Conservation (phyloP, 2,329 filamentous ascomycete genomes). For the Phyllosticta capitalensis region DNA sequence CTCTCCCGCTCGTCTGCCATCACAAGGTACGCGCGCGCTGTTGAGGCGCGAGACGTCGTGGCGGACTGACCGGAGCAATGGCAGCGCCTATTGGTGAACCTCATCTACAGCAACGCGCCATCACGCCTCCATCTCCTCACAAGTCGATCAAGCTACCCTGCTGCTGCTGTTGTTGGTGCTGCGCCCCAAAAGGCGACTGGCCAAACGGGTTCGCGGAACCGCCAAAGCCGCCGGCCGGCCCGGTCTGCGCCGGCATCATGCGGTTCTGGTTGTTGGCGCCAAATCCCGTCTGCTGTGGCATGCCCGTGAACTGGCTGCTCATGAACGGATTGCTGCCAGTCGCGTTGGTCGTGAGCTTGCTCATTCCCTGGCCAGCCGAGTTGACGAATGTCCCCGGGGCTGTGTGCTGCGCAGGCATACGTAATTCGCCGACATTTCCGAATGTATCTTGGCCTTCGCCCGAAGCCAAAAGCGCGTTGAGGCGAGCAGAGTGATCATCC, state of each 20-base stretch:
- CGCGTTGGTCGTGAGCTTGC: slow-evolving; percentile 55
- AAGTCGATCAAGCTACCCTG: slow-evolving; percentile 55
- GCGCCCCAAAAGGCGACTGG: slow-evolving; percentile 24
- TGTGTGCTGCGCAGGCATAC: slow-evolving; percentile 93
- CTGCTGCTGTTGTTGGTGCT: slow-evolving; percentile 36
- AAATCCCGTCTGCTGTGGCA: slow-evolving; percentile 35
- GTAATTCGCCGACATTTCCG: slow-evolving; percentile 90
- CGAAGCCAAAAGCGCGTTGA: slow-evolving; percentile 76
- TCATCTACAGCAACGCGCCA: not conserved
- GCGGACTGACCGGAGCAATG: too few species aligned
- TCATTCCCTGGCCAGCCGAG: slow-evolving; percentile 74
- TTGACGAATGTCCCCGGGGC: slow-evolving; percentile 95
- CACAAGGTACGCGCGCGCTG: not conserved
- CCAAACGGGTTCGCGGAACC: slow-evolving; percentile 51
- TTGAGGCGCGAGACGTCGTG: not conserved
- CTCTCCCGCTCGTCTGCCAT: too few species aligned
- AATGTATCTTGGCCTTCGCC: slow-evolving; percentile 96
- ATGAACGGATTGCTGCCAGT: slow-evolving; percentile 88
- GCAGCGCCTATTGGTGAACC: slow-evolving; percentile 4
- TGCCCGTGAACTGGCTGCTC: slow-evolving; percentile 69
- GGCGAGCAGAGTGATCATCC: slow-evolving; percentile 57
- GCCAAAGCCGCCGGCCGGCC: slow-evolving; percentile 36
- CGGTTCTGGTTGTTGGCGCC: slow-evolving; percentile 28
- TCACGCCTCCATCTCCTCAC: slow-evolving; percentile 20
- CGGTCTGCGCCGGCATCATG: slow-evolving; percentile 42